phyloP scores from a whole-genome alignment of 2,329 filamentous ascomycete genomes.

The Hypoxylon sp. region DNA sequence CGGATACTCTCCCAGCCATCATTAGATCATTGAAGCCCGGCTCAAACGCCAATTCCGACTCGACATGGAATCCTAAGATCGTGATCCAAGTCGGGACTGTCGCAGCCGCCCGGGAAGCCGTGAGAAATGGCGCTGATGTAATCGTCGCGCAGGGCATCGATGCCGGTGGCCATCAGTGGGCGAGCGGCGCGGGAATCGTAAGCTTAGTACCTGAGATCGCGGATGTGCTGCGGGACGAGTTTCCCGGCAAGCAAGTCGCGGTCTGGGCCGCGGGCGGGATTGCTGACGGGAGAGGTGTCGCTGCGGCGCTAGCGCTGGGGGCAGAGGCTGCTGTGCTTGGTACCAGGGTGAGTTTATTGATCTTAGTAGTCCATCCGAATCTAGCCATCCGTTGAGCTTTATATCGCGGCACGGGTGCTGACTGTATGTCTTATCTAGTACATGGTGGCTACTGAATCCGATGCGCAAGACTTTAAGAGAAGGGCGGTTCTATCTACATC shows the following conservation, averaged over 20 bases:
- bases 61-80: constrained; percentile 57
- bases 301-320: constrained; percentile 64
- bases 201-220: constrained; percentile 64
- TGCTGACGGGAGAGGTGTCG: constrained; percentile 62
- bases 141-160: constrained; percentile 68
- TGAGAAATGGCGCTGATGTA: constrained; percentile 60
- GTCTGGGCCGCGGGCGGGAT: constrained; percentile 67
- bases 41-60: not conserved
- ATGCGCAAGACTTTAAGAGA: constrained; percentile 53
- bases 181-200: constrained; percentile 61
- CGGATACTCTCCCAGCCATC: constrained; percentile 44
- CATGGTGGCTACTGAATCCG: constrained; percentile 56
- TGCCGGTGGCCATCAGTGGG: constrained; percentile 68
- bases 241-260: constrained; percentile 47
- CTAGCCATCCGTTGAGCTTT: not conserved
- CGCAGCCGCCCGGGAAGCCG: constrained; percentile 60
- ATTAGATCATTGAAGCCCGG: constrained; percentile 38
- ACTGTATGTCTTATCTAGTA: constrained; percentile 49
- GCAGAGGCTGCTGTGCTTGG: constrained; percentile 51
- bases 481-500: constrained; percentile 53
- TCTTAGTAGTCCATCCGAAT: not conserved
- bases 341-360: constrained; percentile 49
- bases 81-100: constrained; percentile 68
- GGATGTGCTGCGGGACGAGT: constrained; percentile 57
- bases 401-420: constrained; percentile 6